A percentile compares a stretch with the other conserved stretches of the same genome.
Evolutionary conservation across 176 grass and related monocot species (phyloP).

Genomic region (Microstegium vimineum): DNA sequence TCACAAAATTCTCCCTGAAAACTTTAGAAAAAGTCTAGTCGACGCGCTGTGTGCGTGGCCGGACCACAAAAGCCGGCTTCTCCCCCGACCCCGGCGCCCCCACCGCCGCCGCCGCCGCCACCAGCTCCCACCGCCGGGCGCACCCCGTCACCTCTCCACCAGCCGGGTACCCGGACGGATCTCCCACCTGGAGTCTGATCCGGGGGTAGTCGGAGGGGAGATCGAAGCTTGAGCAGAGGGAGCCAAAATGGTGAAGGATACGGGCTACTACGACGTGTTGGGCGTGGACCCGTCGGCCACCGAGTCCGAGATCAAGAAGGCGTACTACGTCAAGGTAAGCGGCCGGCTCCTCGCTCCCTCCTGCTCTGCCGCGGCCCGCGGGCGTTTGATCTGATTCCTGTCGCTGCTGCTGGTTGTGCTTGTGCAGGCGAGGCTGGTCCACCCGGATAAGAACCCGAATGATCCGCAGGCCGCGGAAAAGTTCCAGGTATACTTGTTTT

Average conservation of each 20-base stretch:
- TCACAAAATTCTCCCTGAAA: slow-evolving; percentile 15
- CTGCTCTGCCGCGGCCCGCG: background rate
- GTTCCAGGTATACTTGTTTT: slow-evolving; percentile 57
- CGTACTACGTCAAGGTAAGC: slow-evolving; percentile 86
- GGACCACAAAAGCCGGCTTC: slow-evolving; percentile 32
- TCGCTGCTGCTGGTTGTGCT: background rate
- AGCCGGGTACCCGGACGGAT: background rate
- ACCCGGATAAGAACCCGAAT: slow-evolving; percentile 95
- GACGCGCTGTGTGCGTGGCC: slow-evolving; percentile 40
- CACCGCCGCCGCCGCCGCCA: background rate
- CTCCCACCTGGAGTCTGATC: background rate
- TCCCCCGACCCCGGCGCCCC: slow-evolving; percentile 12
- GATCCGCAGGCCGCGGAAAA: slow-evolving; percentile 79
- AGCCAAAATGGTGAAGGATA: slow-evolving; percentile 82
- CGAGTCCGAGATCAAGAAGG: slow-evolving; percentile 96
- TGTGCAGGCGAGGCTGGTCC: slow-evolving; percentile 82
- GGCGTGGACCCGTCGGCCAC: slow-evolving; percentile 67
- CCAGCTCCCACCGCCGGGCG: background rate
- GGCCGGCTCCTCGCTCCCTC: background rate
- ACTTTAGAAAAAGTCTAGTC: background rate
- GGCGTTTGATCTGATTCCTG: slow-evolving; percentile 18
- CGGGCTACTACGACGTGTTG: slow-evolving; percentile 89
- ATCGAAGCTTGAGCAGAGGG: background rate
- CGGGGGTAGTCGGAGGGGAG: background rate
- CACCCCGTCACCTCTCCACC: background rate